phyloP scores from a whole-genome alignment of 495 filamentous ascomycete species.

The Aspergillus bertholletiae region DNA sequence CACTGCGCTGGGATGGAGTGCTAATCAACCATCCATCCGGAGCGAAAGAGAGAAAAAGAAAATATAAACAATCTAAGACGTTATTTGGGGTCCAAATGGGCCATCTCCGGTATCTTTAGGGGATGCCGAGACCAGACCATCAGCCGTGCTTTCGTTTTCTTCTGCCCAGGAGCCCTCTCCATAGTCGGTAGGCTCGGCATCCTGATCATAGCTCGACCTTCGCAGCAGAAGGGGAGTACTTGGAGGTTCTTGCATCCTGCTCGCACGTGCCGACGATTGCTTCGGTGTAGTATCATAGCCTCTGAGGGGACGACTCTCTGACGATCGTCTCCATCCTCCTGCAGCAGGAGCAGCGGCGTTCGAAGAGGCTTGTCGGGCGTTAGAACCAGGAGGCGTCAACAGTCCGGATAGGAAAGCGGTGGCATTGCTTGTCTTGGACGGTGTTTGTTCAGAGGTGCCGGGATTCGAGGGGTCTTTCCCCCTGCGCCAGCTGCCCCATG shows the following conservation, averaged over 20 bases:
- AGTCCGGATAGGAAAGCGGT: conserved; percentile 66
- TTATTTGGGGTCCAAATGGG: conserved; percentile 38
- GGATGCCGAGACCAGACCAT: conserved; percentile 36
- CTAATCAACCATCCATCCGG: conserved; percentile 10
- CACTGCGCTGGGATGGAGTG: not conserved
- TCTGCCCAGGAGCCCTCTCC: conserved; percentile 29
- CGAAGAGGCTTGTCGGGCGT: conserved; percentile 53
- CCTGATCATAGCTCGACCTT: conserved; percentile 64
- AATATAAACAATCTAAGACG: conserved; percentile 16
- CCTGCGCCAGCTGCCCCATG: conserved; percentile 83
- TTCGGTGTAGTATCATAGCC: conserved; percentile 28
- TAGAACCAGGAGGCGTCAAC: conserved; percentile 75
- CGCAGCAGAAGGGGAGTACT: conserved; percentile 70
- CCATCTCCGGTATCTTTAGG: conserved; percentile 29
- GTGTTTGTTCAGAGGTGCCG: conserved; percentile 54
- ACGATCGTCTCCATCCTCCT: conserved; percentile 39
- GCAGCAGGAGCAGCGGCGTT: conserved; percentile 39
- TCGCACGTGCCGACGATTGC: conserved; percentile 26
- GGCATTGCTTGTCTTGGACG: conserved; percentile 55
- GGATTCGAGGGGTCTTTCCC: conserved; percentile 46
- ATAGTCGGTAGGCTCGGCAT: conserved; percentile 54
- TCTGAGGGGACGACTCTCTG: conserved; percentile 37
- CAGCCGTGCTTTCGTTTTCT: conserved; percentile 40
- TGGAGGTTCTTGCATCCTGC: conserved; percentile 41
- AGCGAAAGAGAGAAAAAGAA: conserved; percentile 13